Evolutionary conservation across 2,329 filamentous ascomycete species (phyloP).

Genomic region (Fusarium xyrophilum): DNA sequence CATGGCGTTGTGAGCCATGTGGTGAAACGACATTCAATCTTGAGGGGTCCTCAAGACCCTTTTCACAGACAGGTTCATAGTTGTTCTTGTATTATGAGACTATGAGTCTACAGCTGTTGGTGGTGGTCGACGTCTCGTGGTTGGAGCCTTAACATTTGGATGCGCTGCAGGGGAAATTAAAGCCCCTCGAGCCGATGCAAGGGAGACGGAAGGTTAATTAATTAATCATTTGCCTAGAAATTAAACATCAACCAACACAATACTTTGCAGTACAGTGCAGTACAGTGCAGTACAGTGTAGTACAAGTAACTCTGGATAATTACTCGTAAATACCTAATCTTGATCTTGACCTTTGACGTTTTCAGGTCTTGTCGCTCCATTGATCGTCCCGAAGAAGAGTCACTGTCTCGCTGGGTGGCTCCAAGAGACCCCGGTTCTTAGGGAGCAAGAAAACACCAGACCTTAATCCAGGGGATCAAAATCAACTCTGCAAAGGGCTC

Average conservation of each 20-base stretch:
- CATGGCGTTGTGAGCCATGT: constrained; percentile 21
- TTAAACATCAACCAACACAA: constrained; percentile 1
- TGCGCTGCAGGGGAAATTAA: constrained; percentile 24
- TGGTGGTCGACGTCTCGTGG: background rate
- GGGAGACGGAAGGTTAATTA: constrained; percentile 21
- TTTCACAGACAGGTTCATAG: background rate
- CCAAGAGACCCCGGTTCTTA: constrained; percentile 5
- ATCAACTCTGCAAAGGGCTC: too few relatives aligned
- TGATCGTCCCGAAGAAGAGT: constrained; percentile 23
- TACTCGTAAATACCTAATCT: background rate
- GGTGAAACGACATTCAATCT: constrained; percentile 11
- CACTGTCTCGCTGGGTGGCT: constrained; percentile 26
- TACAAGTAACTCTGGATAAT: background rate
- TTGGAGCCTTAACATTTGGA: constrained; percentile 2
- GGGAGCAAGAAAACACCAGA: too few relatives aligned
- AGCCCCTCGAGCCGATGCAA: constrained; percentile 18
- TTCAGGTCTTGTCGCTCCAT: constrained; percentile 1
- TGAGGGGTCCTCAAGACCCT: background rate
- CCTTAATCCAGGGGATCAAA: too few relatives aligned
- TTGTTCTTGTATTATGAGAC: background rate
- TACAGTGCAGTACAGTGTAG: background rate
- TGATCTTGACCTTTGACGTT: background rate
- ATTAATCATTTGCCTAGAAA: constrained; percentile 1
- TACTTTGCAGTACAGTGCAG: too few relatives aligned
- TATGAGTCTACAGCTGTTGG: background rate